Evolutionary conservation across 345 rosid genomes (phyloP).

Genomic region (Gossypium mustelinum): DNA sequence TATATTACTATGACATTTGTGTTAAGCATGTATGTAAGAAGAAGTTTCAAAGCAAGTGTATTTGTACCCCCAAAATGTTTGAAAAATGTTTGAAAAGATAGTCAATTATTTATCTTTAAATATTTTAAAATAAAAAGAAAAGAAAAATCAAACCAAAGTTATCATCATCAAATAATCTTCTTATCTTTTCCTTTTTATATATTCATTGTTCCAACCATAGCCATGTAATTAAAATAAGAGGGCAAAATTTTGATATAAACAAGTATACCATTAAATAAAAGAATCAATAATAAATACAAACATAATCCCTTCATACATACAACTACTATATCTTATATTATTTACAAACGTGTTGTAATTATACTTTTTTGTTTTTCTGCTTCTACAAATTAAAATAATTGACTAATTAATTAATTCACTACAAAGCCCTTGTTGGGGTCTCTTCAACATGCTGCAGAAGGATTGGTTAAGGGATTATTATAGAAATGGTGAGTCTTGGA

Average conservation of each 20-base stretch:
- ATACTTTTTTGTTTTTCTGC: neutral
- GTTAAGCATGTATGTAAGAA: neutral
- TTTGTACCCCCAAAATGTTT: neutral
- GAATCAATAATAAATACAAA: conserved; percentile 26
- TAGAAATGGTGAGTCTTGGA: conserved; percentile 58
- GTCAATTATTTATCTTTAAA: neutral
- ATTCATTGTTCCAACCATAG: neutral
- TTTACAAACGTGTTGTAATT: conserved; percentile 28
- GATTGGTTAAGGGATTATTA: conserved; percentile 56
- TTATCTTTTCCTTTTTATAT: neutral
- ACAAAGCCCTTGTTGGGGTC: conserved; percentile 52
- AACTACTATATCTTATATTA: conserved; percentile 8
- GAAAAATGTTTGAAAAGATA: neutral
- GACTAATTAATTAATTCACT: conserved; percentile 42
- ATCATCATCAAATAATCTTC: neutral
- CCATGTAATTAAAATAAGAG: neutral
- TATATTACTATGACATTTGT: neutral
- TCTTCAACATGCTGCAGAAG: conserved; percentile 79
- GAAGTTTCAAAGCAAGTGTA: conserved; percentile 5
- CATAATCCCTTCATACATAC: conserved; percentile 21
- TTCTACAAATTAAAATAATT: conserved; percentile 38
- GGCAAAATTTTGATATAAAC: neutral
- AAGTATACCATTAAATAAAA: conserved; percentile 6
- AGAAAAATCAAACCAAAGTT: neutral
- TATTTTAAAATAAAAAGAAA: neutral